These are phyloP conservation scores for Wakefieldia striispora DNA, from an alignment of 768 basidiomycete species.

Conservation along the genomic window DNA sequence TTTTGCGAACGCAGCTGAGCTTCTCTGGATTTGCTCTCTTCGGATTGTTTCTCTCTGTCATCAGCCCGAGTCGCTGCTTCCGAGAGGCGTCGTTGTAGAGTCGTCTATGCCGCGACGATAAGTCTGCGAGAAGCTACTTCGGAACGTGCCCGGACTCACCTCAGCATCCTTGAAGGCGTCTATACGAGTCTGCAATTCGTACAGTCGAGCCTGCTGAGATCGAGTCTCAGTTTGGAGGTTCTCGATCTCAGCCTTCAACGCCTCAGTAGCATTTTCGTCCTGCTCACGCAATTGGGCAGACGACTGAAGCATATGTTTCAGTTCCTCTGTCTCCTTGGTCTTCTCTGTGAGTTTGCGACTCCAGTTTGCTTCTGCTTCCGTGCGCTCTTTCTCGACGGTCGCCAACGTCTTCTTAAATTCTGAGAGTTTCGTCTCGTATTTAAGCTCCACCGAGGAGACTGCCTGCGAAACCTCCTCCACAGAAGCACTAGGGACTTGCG, in stretches of 20 bases:
- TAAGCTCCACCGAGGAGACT: conserved; percentile 69
- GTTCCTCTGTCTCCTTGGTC: conserved; percentile 69
- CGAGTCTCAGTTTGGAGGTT: conserved; percentile 47
- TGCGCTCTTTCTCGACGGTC: conserved; percentile 76
- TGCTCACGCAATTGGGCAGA: conserved; percentile 59
- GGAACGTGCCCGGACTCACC: conserved; percentile 40
- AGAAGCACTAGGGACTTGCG: conserved; percentile 42
- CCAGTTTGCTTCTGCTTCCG: conserved; percentile 88
- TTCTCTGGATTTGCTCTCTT: conserved; percentile 72
- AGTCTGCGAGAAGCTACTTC: neutral
- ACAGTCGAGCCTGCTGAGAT: conserved; percentile 48
- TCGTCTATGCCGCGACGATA: conserved; percentile 35
- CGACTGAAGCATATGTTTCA: conserved; percentile 57
- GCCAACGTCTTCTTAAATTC: conserved; percentile 67
- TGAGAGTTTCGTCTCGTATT: conserved; percentile 71
- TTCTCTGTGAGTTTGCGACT: conserved; percentile 80
- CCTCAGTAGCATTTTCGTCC: conserved; percentile 49
- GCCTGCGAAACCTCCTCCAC: conserved; percentile 71
- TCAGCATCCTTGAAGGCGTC: conserved; percentile 56
- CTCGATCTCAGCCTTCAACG: conserved; percentile 55
- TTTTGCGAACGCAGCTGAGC: conserved; percentile 69
- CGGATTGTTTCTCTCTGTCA: conserved; percentile 62
- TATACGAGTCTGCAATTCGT: conserved; percentile 52
- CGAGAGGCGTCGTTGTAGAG: conserved; percentile 42
- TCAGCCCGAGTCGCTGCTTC: conserved; percentile 50